Base-by-base conservation (phyloP, 305 asterid species). In the Fraxinus latifolia region DNA sequence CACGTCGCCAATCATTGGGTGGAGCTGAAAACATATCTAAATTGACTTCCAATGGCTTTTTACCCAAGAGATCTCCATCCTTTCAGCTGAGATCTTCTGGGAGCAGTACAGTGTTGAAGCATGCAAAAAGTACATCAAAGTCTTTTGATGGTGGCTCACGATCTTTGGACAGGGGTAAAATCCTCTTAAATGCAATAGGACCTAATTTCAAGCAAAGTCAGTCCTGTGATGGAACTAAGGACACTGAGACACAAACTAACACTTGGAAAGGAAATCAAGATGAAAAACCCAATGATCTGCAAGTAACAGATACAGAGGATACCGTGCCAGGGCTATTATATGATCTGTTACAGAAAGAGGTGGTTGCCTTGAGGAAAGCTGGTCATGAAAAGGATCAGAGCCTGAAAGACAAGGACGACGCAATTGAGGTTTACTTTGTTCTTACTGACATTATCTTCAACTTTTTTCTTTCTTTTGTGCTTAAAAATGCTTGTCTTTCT, bases 111-210 rank as follows among this genome's bases (percentile, higher is more conserved):
- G 94, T 96, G 80, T 87, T 94, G 90, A 96, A 92, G 90, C 94
- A 94, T 85, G 99, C 99, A 55, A 96, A 96, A 90, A 97, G 98
- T 79, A 91, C 99, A 79, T 96, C 99, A 31, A 96, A 94, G 91
- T 96, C 99, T 34, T 96, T 96, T 84, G 99, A 96, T 87, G 99
- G 98, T 82, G 98, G 98, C 77, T 92, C 99, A 71, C 87, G 98
- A 81, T 92, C 98, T 87, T 62, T 88, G 76, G 98, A 94, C 81
- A 88, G 98, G 89, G 87, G 96, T 78, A 96, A 93, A 90, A 89
- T 89, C 86, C 95, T 96, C 87, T 89, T 94, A 86, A 96, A 90
- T 86, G 95, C 97, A 50, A 84, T 94, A 78, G 98, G 98, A 78
- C 97, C 98, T 25, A 96, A 90, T 85, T 96, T 96, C 83, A 94